A percentile compares a stretch with the other conserved stretches of the same genome.
These are phyloP conservation scores for Saccharomyces cerevisiae DNA, from an alignment of 805 yeast species.

Conservation along the genomic window DNA sequence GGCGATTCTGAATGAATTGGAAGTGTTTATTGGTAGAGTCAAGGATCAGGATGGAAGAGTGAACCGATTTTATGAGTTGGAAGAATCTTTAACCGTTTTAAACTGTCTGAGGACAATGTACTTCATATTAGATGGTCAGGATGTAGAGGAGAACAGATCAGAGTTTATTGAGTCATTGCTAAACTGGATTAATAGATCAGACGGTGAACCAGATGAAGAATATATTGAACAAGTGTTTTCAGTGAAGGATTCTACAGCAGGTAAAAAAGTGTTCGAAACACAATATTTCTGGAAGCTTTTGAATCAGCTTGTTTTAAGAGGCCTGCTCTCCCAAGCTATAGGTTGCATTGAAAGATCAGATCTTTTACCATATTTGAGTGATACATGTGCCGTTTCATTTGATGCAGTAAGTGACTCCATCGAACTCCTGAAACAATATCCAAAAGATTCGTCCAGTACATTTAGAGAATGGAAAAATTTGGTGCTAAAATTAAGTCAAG, in stretches of 20 bases:
- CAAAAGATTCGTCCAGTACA: constrained; percentile 24
- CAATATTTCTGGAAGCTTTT: constrained; percentile 57
- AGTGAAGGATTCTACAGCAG: constrained; percentile 35
- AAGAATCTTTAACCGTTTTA: constrained; percentile 44
- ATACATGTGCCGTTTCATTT: constrained; percentile 16
- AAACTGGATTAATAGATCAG: constrained; percentile 63
- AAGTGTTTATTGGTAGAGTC: constrained; percentile 26
- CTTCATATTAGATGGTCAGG: constrained; percentile 20
- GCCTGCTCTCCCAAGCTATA: constrained; percentile 49
- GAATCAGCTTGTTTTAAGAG: constrained; percentile 51
- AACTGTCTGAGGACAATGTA: constrained; percentile 50
- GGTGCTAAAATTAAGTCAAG: constrained; percentile 22
- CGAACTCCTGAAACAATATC: constrained; percentile 31
- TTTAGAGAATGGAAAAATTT: constrained; percentile 35
- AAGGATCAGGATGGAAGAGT: constrained; percentile 24
- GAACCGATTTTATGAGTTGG: constrained; percentile 32
- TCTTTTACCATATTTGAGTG: constrained; percentile 12
- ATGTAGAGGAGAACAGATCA: constrained; percentile 21
- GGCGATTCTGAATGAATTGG: constrained; percentile 30
- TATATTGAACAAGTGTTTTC: constrained; percentile 37
- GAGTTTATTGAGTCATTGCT: constrained; percentile 38
- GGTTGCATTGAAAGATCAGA: constrained; percentile 25
- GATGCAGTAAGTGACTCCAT: constrained; percentile 30
- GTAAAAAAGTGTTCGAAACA: constrained; percentile 33
- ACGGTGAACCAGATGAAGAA: constrained; percentile 54